Evolutionary conservation across 306 rosid species (phyloP).

Genomic region (Carpinus viminea): DNA sequence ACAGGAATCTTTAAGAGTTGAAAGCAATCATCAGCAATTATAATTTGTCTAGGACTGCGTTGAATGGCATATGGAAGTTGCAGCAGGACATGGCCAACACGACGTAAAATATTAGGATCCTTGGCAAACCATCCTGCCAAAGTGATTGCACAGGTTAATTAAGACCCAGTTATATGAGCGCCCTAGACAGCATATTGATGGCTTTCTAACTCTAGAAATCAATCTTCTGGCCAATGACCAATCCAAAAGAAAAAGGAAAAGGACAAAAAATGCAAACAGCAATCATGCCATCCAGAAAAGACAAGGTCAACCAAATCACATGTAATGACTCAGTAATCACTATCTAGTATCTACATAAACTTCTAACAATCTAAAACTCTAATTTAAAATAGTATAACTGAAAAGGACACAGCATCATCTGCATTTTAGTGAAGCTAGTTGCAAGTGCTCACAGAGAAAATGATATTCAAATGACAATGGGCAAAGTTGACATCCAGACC

Average conservation of each 20-base stretch:
- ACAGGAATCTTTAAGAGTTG: conserved; percentile 66
- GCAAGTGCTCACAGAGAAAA: background rate
- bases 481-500: background rate
- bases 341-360: background rate
- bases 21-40: conserved; percentile 93
- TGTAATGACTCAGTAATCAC: background rate
- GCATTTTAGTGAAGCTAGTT: background rate
- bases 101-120: conserved; percentile 73
- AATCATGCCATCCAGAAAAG: background rate
- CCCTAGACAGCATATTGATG: background rate
- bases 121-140: conserved; percentile 85
- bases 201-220: conserved; percentile 6
- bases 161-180: conserved; percentile 11
- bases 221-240: background rate
- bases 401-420: background rate
- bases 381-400: background rate
- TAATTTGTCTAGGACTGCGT: conserved; percentile 75
- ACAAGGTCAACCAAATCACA: background rate
- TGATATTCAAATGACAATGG: background rate
- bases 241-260: conserved; percentile 3
- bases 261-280: background rate
- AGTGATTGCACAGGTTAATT: conserved; percentile 22
- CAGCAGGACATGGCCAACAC: conserved; percentile 83
- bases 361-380: background rate
- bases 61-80: conserved; percentile 66